Evolutionary conservation across 1,284 basidiomycete genomes (phyloP).

Genomic region (Kalmanozyma brasiliensis): DNA sequence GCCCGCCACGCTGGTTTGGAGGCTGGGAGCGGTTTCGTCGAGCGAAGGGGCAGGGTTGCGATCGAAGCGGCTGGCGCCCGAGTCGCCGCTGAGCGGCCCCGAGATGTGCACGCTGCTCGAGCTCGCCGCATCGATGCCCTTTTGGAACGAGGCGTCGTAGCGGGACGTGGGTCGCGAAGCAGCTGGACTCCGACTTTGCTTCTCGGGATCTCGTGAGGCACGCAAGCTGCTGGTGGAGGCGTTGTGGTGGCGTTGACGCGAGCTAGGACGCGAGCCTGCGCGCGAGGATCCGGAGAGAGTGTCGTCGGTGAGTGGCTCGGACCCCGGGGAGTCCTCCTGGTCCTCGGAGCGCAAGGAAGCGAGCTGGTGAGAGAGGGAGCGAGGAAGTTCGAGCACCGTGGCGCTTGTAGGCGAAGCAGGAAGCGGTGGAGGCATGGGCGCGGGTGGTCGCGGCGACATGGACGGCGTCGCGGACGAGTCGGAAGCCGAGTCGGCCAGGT

Average conservation of each 20-base stretch:
- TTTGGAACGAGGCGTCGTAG: slow-evolving; percentile 14
- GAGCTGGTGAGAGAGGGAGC: slow-evolving; percentile 25
- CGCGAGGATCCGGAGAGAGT: slow-evolving; percentile 34
- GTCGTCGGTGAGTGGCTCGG: slow-evolving; percentile 26
- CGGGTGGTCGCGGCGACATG: background rate
- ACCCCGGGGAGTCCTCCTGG: slow-evolving; percentile 27
- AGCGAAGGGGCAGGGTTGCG: background rate
- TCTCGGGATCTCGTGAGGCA: slow-evolving; percentile 13
- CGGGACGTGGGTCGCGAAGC: slow-evolving; percentile 24
- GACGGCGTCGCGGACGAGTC: slow-evolving; percentile 12
- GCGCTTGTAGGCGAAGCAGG: slow-evolving; percentile 18
- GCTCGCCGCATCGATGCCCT: slow-evolving; percentile 22
- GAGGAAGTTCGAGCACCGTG: slow-evolving; percentile 10
- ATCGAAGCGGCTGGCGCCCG: slow-evolving; percentile 30
- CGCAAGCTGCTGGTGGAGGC: slow-evolving; percentile 29
- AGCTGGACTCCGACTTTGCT: slow-evolving; percentile 27
- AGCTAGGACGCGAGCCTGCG: slow-evolving; percentile 28
- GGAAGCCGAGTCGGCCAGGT: slow-evolving; percentile 10
- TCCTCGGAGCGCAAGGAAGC: slow-evolving; percentile 12
- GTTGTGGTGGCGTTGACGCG: slow-evolving; percentile 29
- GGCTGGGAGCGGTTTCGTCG: slow-evolving; percentile 13
- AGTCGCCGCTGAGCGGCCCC: slow-evolving; percentile 29
- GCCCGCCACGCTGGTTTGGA: slow-evolving; percentile 1
- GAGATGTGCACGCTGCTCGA: slow-evolving; percentile 15
- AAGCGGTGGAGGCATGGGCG: slow-evolving; percentile 1